These are phyloP conservation scores for Malus hybrid DNA, from an alignment of 331 rosid species.

Conservation along the genomic window DNA sequence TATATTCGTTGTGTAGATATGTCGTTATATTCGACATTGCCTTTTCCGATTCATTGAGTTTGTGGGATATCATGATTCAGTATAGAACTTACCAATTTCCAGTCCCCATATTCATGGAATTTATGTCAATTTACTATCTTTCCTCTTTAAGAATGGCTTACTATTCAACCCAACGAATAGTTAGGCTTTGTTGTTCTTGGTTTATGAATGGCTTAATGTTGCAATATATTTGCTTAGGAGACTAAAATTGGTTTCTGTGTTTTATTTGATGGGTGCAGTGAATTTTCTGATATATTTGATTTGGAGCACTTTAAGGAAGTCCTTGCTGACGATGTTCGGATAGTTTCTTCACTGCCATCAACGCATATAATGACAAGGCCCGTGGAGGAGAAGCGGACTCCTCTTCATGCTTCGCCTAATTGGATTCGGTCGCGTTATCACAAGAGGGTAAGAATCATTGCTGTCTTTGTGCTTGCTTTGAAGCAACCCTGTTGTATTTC, in stretches of 20 bases:
- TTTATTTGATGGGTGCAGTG: slow-evolving; percentile 55
- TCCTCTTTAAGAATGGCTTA: background rate
- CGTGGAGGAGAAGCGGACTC: slow-evolving; percentile 67
- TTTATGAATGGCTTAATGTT: background rate
- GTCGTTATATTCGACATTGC: too few species aligned
- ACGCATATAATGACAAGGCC: slow-evolving; percentile 81
- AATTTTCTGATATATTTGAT: slow-evolving; percentile 90
- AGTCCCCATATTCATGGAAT: too few species aligned
- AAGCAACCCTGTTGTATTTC: background rate
- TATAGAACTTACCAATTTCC: too few species aligned
- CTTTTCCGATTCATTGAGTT: background rate
- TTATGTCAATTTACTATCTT: background rate
- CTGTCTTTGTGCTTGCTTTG: background rate
- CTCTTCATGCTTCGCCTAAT: slow-evolving; percentile 62
- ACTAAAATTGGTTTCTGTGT: background rate
- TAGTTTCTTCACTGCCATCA: slow-evolving; percentile 88
- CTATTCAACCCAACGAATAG: background rate
- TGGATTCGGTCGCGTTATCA: slow-evolving; percentile 85
- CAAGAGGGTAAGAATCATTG: slow-evolving; percentile 44
- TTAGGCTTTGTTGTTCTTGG: background rate
- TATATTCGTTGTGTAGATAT: too few species aligned
- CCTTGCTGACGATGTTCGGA: slow-evolving; percentile 55
- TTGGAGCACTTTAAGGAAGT: slow-evolving; percentile 81
- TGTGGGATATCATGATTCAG: background rate
- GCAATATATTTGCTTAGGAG: background rate